Base-by-base conservation (phyloP, 1,284 basidiomycete genomes). In the Volvariella surrecta region DNA sequence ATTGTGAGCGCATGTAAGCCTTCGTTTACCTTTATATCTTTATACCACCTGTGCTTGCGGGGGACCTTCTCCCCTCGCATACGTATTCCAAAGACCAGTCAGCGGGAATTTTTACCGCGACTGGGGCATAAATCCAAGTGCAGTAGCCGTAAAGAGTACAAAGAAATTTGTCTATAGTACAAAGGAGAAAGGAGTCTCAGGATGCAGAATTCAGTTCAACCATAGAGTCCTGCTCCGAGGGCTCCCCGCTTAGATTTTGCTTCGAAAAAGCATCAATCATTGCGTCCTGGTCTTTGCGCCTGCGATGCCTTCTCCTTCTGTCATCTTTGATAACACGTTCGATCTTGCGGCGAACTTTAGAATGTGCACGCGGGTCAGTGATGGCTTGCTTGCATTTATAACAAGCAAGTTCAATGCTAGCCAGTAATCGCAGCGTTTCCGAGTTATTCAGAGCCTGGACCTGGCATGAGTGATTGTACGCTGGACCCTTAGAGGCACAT, bases 321-420 rank as follows among this genome's bases (percentile, higher is more conserved):
- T 89, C 85, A 42, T 89, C 85, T 55, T 84, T 86, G 58, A 89
- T 87, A 19, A 80, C 63, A 37, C 81, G 73, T 52, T 87, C 80
- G 48, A 89, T 76, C 52, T 78, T 76, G 51, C 82, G 74, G 40
- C 82, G 75, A 39, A 70, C 62, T 53, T 80, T 82, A 52, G 63
- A 63, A 52, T 83, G 80, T 41, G 67, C 58, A 40, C 74, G 73
- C 13, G 83, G 77, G 59, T 87, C 82, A 44, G 70, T 57, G 9
- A 83, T 56, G 3, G 78, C 74, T 51, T 79, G 71, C 53, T 78
- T 82, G 64, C 77, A 83, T 50, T 71, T 72, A 56, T 86, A 83
- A 58, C 83, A 87, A 1, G 84, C 82, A 39, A 89, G 74, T 54
- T 89, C 85, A 49, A 89, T 84, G 61, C 79, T 83, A 6, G 85